phyloP scores from a whole-genome alignment of 75 land plant genomes.

The Gnetum montanum region DNA sequence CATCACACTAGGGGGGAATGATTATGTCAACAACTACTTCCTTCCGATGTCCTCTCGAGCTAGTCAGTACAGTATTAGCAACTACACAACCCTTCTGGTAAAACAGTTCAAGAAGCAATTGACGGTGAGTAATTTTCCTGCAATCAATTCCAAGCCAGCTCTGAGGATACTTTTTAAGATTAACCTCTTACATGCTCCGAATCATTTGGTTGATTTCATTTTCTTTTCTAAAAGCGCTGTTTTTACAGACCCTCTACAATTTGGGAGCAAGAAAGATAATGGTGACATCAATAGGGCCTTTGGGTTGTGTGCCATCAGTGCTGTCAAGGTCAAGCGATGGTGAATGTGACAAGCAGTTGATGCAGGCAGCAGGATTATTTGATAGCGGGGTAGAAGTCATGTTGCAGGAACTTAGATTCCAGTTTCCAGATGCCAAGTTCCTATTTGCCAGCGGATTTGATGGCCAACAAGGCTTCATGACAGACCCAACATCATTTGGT shows the following conservation, averaged over 20 bases:
- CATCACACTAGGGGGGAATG: slow-evolving; percentile 49
- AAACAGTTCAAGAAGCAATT: slow-evolving; percentile 30
- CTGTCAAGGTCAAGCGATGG: slow-evolving; percentile 28
- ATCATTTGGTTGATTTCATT: neutral
- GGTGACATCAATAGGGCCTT: slow-evolving; percentile 51
- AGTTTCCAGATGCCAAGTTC: slow-evolving; percentile 32
- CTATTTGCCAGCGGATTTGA: slow-evolving; percentile 19
- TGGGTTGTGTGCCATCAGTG: slow-evolving; percentile 75
- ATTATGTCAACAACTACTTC: slow-evolving; percentile 73
- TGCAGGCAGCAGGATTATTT: slow-evolving; percentile 30
- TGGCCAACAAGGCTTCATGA: slow-evolving; percentile 36
- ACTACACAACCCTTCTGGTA: slow-evolving; percentile 27
- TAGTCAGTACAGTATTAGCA: slow-evolving; percentile 33
- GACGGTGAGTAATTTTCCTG: slow-evolving; percentile 14
- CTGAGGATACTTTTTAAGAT: no score
- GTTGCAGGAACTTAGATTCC: slow-evolving; percentile 27
- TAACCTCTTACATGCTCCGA: no score
- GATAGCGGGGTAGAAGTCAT: slow-evolving; percentile 34
- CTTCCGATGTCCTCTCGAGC: slow-evolving; percentile 42
- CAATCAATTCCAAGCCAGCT: neutral
- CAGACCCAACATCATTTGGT: slow-evolving; percentile 41
- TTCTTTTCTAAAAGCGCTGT: neutral
- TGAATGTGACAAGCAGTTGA: slow-evolving; percentile 31
- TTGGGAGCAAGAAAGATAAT: slow-evolving; percentile 55
- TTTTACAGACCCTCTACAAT: slow-evolving; percentile 29